phyloP scores from a whole-genome alignment of 2,329 filamentous ascomycete species.

The Fusarium secorum region DNA sequence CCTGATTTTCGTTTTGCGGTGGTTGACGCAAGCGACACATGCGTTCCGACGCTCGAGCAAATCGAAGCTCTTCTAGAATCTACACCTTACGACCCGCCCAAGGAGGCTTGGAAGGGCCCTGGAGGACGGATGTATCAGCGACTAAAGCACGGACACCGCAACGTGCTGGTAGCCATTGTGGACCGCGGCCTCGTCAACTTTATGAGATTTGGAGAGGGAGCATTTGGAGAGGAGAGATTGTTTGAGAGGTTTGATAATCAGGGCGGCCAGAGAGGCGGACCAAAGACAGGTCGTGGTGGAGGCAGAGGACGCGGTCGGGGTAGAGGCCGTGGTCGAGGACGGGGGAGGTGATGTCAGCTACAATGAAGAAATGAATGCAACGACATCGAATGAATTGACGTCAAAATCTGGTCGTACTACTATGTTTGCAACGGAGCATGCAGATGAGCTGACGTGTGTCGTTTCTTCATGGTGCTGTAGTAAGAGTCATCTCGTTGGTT shows the following conservation, averaged over 20 bases:
- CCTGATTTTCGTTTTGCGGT: slow-evolving; percentile 90
- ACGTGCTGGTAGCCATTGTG: slow-evolving; percentile 85
- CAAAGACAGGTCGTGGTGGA: slow-evolving; percentile 54
- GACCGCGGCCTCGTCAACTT: slow-evolving; percentile 92
- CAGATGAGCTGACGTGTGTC: slow-evolving; percentile 12
- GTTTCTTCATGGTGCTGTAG: neutral
- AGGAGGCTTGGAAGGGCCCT: slow-evolving; percentile 47
- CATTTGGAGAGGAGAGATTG: slow-evolving; percentile 78
- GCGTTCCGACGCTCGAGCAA: slow-evolving; percentile 76
- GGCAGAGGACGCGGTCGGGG: slow-evolving; percentile 43
- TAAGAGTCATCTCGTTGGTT: neutral
- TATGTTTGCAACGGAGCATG: neutral
- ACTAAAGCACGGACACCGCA: slow-evolving; percentile 84
- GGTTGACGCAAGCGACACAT: slow-evolving; percentile 75
- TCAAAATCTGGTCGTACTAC: neutral
- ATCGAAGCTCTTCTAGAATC: slow-evolving; percentile 75
- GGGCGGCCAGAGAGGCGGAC: slow-evolving; percentile 50
- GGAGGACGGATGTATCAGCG: slow-evolving; percentile 73
- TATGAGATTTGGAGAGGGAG: slow-evolving; percentile 79
- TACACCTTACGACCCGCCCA: slow-evolving; percentile 72
- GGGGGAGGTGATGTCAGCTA: slow-evolving; percentile 32
- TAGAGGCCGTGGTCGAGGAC: slow-evolving; percentile 39
- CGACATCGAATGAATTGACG: slow-evolving; percentile 14
- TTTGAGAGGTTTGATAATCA: slow-evolving; percentile 65
- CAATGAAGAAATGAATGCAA: slow-evolving; percentile 16